Evolutionary conservation across 208 protist species (phyloP).

Genomic region (Crithidia bombi): DNA sequence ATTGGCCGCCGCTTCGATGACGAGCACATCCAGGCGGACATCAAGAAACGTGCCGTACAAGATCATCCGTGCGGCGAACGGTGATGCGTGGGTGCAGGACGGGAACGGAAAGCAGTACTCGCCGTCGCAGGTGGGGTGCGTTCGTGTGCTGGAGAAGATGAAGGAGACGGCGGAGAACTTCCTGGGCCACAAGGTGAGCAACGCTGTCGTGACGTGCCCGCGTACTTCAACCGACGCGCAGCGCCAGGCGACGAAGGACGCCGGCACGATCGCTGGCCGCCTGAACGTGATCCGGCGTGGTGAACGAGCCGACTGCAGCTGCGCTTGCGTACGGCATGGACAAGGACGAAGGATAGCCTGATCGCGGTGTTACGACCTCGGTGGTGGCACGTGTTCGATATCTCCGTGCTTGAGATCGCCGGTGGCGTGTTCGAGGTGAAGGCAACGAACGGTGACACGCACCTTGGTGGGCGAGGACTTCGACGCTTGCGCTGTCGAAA

Average conservation of each 20-base stretch:
- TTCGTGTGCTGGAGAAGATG: slow-evolving; percentile 89
- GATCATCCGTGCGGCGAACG: slow-evolving; percentile 90
- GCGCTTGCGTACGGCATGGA: slow-evolving; percentile 52
- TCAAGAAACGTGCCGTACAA: slow-evolving; percentile 95
- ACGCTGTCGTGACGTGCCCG: slow-evolving; percentile 96
- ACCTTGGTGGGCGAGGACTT: slow-evolving; percentile 99
- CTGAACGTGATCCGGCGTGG: slow-evolving; percentile 95
- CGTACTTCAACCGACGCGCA: slow-evolving; percentile 99
- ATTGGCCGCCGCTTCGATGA: slow-evolving; percentile 82
- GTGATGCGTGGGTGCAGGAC: slow-evolving; percentile 95
- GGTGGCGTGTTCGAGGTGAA: slow-evolving; percentile 98
- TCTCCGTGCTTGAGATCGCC: slow-evolving; percentile 95
- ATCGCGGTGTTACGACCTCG: slow-evolving; percentile 80
- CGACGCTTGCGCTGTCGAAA: slow-evolving; percentile 90
- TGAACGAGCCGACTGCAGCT: slow-evolving; percentile 99
- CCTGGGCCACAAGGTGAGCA: slow-evolving; percentile 40
- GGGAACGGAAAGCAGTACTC: slow-evolving; percentile 81
- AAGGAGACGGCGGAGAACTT: slow-evolving; percentile 63
- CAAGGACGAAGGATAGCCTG: slow-evolving; percentile 96
- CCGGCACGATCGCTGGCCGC: slow-evolving; percentile 95
- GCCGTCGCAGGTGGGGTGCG: slow-evolving; percentile 82
- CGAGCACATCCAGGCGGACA: slow-evolving; percentile 75
- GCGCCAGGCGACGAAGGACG: slow-evolving; percentile 97
- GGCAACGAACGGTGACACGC: slow-evolving; percentile 98
- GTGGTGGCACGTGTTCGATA: slow-evolving; percentile 98